Evolutionary conservation across 139 green algal genomes (phyloP), one percentile per base, ranked within the genome.

Genomic region (Tetraselmis chui): DNA sequence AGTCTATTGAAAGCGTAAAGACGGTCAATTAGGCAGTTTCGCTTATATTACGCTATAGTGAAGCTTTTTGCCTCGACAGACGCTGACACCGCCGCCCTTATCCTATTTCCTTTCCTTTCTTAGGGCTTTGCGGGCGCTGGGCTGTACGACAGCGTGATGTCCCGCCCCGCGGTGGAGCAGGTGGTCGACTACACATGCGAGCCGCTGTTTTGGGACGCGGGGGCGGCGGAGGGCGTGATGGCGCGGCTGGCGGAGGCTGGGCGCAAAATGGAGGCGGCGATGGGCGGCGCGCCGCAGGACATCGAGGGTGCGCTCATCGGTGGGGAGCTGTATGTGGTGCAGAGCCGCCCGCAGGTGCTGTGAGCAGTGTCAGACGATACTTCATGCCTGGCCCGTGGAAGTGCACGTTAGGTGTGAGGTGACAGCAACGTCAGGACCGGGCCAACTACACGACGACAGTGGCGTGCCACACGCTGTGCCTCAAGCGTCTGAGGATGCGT

Each of bases 81-180:
- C n/a, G n/a, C n/a, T n/a, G n/a, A n/a, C n/a, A 5, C 45, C 45
- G 45, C 45, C 45, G 5, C 45, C 45, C 18, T 18, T 18, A 5
- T 18, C 18, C 45, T 5, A 5, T 67, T 5, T 67, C 45, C 45
- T 25, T 18, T 67, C 45, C 45, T 67, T 67, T 67, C 5, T 67
- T 18, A 67, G 45, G 87, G 87, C 30, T 96, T 95, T 84, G 94
- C 94, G 0, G 94, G 93, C 0, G 94, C 94, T 27, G 85, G 93
- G 0, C 84, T 97, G 59, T 97, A 97, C 83, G 93, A 97, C 88
- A 93, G 87, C 78, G 84, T 94, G 1, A 89, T 93, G 1, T 83
- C 93, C 18, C 74, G 75, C 23, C 83, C 89, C n/a, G 87, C 94
- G 81, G 26, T 81, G 18, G 83, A 88, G 79, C 26, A 31, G 0